phyloP scores from a whole-genome alignment of 257 asterid species.

The Perilla frutescens region DNA sequence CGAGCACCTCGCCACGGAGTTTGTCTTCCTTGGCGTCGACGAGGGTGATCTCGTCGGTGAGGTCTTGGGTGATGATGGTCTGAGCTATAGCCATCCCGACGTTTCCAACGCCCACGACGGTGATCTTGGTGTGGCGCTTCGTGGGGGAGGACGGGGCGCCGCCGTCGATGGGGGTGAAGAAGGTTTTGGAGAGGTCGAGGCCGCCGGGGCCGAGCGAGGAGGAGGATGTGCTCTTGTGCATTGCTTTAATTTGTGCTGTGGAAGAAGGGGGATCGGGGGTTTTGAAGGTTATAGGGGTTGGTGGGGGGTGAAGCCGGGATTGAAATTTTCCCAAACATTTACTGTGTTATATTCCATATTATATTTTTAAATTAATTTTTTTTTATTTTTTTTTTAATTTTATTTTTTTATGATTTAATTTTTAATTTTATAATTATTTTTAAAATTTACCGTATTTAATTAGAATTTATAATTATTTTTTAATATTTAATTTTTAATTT shows the following conservation, averaged over 20 bases:
- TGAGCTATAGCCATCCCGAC: conserved; percentile 98
- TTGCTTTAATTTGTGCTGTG: conserved; percentile 10
- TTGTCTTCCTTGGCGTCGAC: conserved; percentile 74
- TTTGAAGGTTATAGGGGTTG: too few species aligned
- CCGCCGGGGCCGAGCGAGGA: conserved; percentile 82
- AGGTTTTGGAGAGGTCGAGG: conserved; percentile 59
- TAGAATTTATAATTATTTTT: too few species aligned
- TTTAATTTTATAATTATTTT: too few species aligned
- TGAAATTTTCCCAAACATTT: too few species aligned
- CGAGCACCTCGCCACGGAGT: conserved; percentile 89
- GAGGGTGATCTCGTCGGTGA: conserved; percentile 77
- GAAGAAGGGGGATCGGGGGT: too few species aligned
- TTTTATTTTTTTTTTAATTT: too few species aligned
- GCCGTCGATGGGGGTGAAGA: conserved; percentile 65
- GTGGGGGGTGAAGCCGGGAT: too few species aligned
- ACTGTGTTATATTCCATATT: too few species aligned
- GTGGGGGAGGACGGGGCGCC: conserved; percentile 50
- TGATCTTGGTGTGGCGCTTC: conserved; percentile 70
- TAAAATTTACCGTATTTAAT: too few species aligned
- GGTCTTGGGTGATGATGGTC: conserved; percentile 87
- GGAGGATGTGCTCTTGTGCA: conserved; percentile 62
- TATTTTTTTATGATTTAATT: too few species aligned
- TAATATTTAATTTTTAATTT: too few species aligned
- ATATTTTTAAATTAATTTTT: too few species aligned
- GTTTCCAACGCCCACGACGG: conserved; percentile 88